A percentile compares a stretch with the other conserved stretches of the same genome.
Evolutionary conservation across 2,329 filamentous ascomycete species (phyloP).

Genomic region (Colletotrichum horii): DNA sequence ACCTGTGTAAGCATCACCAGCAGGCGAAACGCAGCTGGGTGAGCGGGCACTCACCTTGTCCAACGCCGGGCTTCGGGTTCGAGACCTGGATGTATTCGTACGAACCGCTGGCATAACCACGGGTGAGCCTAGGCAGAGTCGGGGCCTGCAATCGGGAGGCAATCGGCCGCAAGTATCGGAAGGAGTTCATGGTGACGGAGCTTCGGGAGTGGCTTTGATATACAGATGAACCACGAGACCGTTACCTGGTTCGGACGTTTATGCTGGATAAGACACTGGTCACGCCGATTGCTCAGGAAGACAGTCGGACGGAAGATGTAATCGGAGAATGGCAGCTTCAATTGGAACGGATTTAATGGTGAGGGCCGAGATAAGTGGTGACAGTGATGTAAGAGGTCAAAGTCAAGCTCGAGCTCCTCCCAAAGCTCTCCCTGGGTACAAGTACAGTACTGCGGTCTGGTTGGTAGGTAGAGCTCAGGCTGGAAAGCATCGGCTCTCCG

Average conservation of each 20-base stretch:
- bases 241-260: background rate
- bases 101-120: constrained; percentile 53
- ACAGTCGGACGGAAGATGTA: background rate
- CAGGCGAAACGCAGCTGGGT: constrained; percentile 9
- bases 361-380: background rate
- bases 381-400: constrained; percentile 10
- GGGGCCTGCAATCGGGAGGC: constrained; percentile 64
- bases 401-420: background rate
- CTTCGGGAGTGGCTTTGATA: background rate
- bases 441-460: too few relatives aligned
- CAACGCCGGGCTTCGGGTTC: constrained; percentile 85
- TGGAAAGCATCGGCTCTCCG: constrained; percentile 35
- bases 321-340: background rate
- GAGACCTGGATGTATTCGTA: constrained; percentile 88
- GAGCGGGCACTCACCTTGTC: constrained; percentile 68
- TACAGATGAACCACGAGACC: background rate
- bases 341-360: background rate
- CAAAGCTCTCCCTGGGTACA: background rate
- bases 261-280: background rate
- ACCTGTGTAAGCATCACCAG: background rate
- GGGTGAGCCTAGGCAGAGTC: constrained; percentile 61
- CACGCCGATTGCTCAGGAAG: background rate
- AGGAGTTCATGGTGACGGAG: constrained; percentile 50
- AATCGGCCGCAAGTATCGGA: constrained; percentile 65
- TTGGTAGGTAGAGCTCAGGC: constrained; percentile 4